Evolutionary conservation across 352 stramenopile genomes (phyloP).

Genomic region (Phytophthora macrochlamydospora): DNA sequence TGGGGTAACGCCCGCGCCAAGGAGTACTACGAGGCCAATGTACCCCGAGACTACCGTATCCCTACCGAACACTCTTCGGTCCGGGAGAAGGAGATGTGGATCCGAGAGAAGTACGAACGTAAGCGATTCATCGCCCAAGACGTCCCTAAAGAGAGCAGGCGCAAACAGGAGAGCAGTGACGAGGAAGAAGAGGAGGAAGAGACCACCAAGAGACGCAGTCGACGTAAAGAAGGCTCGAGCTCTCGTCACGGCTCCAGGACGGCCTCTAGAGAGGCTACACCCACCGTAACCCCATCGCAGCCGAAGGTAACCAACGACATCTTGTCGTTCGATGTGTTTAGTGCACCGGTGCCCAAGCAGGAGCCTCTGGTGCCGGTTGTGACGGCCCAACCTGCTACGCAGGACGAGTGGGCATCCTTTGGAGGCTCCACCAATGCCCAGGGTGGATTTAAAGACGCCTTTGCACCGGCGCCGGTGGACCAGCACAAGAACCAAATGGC

Average conservation of each 20-base stretch:
- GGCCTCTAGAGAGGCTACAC: slow-evolving; percentile 40
- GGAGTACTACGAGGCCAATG: slow-evolving; percentile 88
- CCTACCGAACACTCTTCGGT: slow-evolving; percentile 82
- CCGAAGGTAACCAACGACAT: slow-evolving; percentile 55
- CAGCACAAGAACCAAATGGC: slow-evolving; percentile 81
- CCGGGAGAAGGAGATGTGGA: slow-evolving; percentile 92
- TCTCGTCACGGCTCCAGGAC: slow-evolving; percentile 42
- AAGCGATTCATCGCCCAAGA: slow-evolving; percentile 79
- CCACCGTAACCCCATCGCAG: slow-evolving; percentile 10
- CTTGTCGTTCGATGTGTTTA: slow-evolving; percentile 77
- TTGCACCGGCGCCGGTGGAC: slow-evolving; percentile 46
- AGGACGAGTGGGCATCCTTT: slow-evolving; percentile 84
- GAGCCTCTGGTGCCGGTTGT: slow-evolving; percentile 25
- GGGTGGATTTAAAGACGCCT: slow-evolving; percentile 48
- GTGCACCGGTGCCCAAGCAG: slow-evolving; percentile 32
- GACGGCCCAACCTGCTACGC: slow-evolving; percentile 20
- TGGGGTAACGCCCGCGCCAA: slow-evolving; percentile 92
- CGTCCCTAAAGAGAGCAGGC: slow-evolving; percentile 9
- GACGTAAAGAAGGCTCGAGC: slow-evolving; percentile 18
- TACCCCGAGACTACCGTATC: slow-evolving; percentile 77
- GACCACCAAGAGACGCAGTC: slow-evolving; percentile 7
- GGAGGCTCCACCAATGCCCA: slow-evolving; percentile 52
- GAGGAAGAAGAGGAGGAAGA: slow-evolving; percentile 54
- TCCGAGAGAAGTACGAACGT: slow-evolving; percentile 91
- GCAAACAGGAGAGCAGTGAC: slow-evolving; percentile 46